A percentile compares a stretch with the other conserved stretches of the same genome.
Evolutionary conservation across 805 yeast genomes (phyloP).

Genomic region (Kockiozyma suomiensis): DNA sequence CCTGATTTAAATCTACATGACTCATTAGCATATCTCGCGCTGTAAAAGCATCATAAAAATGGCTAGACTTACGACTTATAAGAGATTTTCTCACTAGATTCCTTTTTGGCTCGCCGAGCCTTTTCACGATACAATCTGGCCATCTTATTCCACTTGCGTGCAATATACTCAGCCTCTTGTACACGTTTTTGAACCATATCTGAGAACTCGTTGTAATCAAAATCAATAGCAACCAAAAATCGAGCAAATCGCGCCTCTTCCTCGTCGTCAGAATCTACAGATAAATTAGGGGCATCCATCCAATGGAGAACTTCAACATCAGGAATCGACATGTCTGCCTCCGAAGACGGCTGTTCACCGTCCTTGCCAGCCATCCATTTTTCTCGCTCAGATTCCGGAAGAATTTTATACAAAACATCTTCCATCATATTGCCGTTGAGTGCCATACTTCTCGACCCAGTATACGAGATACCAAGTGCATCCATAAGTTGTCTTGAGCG

Average conservation of each 20-base stretch:
- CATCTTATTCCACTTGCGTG: slow-evolving; percentile 80
- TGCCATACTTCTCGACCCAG: slow-evolving; percentile 12
- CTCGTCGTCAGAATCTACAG: slow-evolving; percentile 19
- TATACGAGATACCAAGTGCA: slow-evolving; percentile 12
- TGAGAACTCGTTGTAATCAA: slow-evolving; percentile 46
- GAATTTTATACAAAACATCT: slow-evolving; percentile 24
- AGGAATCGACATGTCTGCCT: slow-evolving; percentile 13
- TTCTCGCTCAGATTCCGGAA: slow-evolving; percentile 26
- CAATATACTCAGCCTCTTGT: slow-evolving; percentile 85
- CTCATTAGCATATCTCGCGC: slow-evolving; percentile 53
- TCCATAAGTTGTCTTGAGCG: slow-evolving; percentile 34
- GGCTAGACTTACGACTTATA: slow-evolving; percentile 38
- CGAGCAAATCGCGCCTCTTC: slow-evolving; percentile 19
- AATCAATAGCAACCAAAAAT: slow-evolving; percentile 36
- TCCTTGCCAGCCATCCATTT: slow-evolving; percentile 8
- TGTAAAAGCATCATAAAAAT: neutral
- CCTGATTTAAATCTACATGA: slow-evolving; percentile 67
- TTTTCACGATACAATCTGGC: slow-evolving; percentile 52
- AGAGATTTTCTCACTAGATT: slow-evolving; percentile 26
- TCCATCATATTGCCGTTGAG: slow-evolving; percentile 12
- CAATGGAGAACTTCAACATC: slow-evolving; percentile 48
- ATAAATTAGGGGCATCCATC: slow-evolving; percentile 45
- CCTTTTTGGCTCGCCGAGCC: slow-evolving; percentile 31
- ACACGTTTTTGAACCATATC: slow-evolving; percentile 69
- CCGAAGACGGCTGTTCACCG: neutral